Evolutionary conservation across 352 stramenopile genomes (phyloP).

Genomic region (Aphanomyces astaci): DNA sequence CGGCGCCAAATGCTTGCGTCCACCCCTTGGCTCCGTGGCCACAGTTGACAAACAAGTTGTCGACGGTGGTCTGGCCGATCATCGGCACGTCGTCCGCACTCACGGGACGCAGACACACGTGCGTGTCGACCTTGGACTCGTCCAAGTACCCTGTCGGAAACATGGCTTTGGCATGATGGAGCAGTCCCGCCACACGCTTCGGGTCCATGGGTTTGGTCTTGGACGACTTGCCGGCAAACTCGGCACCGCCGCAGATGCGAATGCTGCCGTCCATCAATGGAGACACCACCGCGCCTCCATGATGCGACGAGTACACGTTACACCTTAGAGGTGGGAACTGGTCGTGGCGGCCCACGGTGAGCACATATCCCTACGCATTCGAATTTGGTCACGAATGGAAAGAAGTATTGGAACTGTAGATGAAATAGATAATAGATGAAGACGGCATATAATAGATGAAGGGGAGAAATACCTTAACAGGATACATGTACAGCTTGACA

Average conservation of each 20-base stretch:
- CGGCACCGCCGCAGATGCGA: slow-evolving; percentile 71
- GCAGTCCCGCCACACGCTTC: slow-evolving; percentile 69
- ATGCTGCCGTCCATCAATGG: slow-evolving; percentile 52
- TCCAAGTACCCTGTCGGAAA: slow-evolving; percentile 81
- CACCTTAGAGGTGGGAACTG: slow-evolving; percentile 54
- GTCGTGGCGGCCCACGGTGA: slow-evolving; percentile 64
- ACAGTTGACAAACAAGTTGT: slow-evolving; percentile 80
- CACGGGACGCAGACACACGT: slow-evolving; percentile 76
- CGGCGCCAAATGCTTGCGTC: slow-evolving; percentile 75
- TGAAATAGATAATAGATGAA: no score
- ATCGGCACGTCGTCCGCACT: slow-evolving; percentile 78
- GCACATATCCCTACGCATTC: slow-evolving; percentile 46
- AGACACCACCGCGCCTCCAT: slow-evolving; percentile 57
- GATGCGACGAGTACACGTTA: slow-evolving; percentile 65
- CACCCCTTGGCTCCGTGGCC: slow-evolving; percentile 78
- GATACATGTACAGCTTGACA: slow-evolving; percentile 73
- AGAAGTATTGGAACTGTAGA: no score
- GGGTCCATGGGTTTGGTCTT: slow-evolving; percentile 37
- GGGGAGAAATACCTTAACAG: slow-evolving; percentile 38
- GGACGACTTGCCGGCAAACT: slow-evolving; percentile 54
- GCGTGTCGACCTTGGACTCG: slow-evolving; percentile 62
- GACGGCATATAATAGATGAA: not conserved
- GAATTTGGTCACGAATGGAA: not conserved
- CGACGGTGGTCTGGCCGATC: slow-evolving; percentile 68
- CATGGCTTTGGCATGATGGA: slow-evolving; percentile 60